These are phyloP conservation scores for Alternaria triticina DNA, from an alignment of 2,329 filamentous ascomycete species.

Conservation along the genomic window DNA sequence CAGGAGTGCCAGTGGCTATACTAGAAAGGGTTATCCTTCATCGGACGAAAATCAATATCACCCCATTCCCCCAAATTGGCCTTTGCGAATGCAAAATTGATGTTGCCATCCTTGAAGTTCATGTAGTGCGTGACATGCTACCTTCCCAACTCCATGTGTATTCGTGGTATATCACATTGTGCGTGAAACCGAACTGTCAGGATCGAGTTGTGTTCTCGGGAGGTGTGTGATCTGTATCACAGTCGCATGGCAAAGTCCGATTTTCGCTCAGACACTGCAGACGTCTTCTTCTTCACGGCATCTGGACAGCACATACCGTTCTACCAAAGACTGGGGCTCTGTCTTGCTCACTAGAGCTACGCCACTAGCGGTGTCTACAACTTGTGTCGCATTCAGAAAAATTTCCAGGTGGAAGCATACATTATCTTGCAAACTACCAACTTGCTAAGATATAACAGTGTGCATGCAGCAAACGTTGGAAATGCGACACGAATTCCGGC, in stretches of 20 bases:
- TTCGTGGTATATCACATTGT: background rate
- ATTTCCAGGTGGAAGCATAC: background rate
- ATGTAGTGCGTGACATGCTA: background rate
- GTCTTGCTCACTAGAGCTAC: background rate
- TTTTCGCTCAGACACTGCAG: background rate
- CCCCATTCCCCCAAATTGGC: background rate
- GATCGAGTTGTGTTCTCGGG: background rate
- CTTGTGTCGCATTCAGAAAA: background rate
- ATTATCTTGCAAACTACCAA: background rate
- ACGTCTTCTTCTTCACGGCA: background rate
- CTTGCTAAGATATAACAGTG: background rate
- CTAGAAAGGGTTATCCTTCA: conserved; percentile 48
- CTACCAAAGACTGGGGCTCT: background rate
- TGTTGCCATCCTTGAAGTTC: background rate
- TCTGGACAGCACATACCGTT: background rate
- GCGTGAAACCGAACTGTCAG: conserved; percentile 10
- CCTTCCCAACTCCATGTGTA: background rate
- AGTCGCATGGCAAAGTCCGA: background rate
- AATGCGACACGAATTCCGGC: background rate
- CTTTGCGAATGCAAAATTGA: background rate
- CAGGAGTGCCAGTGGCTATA: conserved; percentile 28
- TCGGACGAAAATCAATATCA: conserved; percentile 43
- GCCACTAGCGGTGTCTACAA: background rate
- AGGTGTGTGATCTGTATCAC: background rate
- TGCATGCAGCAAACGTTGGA: background rate